Percentiles rank a stretch among this genome's conserved stretches.
Conservation (phyloP, 148 eudicot genomes). For the Vaccinium darrowii region DNA sequence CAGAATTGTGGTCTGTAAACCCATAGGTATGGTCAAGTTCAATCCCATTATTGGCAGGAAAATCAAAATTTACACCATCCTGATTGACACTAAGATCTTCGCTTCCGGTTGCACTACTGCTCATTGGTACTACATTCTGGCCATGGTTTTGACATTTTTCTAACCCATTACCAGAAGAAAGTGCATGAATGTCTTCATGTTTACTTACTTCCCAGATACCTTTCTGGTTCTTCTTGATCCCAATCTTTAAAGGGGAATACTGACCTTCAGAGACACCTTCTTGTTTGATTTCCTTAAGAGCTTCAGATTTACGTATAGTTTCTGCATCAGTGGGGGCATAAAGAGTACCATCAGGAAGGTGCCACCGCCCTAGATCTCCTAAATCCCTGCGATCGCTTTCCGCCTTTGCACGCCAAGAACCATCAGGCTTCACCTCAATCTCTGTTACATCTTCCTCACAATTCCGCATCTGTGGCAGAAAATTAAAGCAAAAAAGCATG, state of each 20-base stretch:
- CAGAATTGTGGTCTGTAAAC: constrained; percentile 29
- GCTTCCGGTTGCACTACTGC: constrained; percentile 67
- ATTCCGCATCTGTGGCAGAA: constrained; percentile 48
- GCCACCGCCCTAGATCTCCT: constrained; percentile 62
- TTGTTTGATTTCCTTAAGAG: constrained; percentile 42
- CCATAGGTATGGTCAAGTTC: constrained; percentile 48
- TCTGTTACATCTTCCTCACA: constrained; percentile 90
- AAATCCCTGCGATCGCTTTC: constrained; percentile 55
- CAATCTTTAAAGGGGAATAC: constrained; percentile 49
- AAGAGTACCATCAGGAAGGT: constrained; percentile 57
- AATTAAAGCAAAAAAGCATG: neutral
- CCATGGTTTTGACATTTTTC: constrained; percentile 35
- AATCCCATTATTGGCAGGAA: constrained; percentile 35
- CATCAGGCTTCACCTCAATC: constrained; percentile 94
- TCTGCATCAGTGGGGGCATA: constrained; percentile 36
- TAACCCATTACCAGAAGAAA: constrained; percentile 43
- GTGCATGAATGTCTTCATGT: constrained; percentile 34
- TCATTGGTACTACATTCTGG: constrained; percentile 51
- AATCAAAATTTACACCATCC: constrained; percentile 45
- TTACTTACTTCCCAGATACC: constrained; percentile 70
- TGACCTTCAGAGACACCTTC: constrained; percentile 28
- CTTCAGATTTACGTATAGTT: constrained; percentile 41
- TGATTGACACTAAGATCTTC: constrained; percentile 64
- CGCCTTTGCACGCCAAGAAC: constrained; percentile 90
- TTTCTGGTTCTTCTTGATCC: constrained; percentile 58